Evolutionary conservation across 352 stramenopile species (phyloP), one percentile per base, ranked within the genome.

Genomic region (Phytophthora palmivora): DNA sequence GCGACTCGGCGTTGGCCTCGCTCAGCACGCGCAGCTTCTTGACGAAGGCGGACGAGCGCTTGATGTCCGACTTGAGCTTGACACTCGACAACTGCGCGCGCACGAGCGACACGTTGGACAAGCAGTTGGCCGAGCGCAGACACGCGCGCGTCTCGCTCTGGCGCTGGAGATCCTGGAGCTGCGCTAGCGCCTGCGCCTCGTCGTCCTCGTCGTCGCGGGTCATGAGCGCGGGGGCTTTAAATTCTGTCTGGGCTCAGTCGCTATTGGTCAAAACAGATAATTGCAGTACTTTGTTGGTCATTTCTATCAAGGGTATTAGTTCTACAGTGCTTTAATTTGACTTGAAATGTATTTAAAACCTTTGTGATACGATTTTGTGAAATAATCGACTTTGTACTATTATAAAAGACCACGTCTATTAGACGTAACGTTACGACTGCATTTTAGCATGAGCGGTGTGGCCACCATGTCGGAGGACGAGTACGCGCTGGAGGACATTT

Each of bases 1-100:
- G 60, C n/a, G 82, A 70, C 28, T 89, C 76, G 39, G 82, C 76
- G 43, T 79, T 84, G 57, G 66, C 59, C 53, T 97, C 91, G 19
- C 69, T 84, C 34, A 97, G 77, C 58, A 84, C 62, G 51, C 88
- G 88, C 54, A 99, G 89, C 68, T 98, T 98, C 70, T 99, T 99
- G 19, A 98, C 97, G 79, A 99, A 99, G 32, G 96, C 94, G 28
- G 95, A 99, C 50, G 92, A 98, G 71, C 98, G 98, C 76, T 99
- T 99, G 50, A 99, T 93, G 82, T 99, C 96, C 51, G 91, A 95
- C 73, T 99, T 99, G 49, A 99, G 89, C 70, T 92, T 95, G 38
- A 98, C 89, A 46, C 92, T 74, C 39, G 97, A 78, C 52, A 98
- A 90, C 38, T 83, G 71, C 34, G 82, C 76, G 39, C 96, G 91